Conservation (phyloP, 2,329 filamentous ascomycete genomes). For the Xylariaceae sp. region DNA sequence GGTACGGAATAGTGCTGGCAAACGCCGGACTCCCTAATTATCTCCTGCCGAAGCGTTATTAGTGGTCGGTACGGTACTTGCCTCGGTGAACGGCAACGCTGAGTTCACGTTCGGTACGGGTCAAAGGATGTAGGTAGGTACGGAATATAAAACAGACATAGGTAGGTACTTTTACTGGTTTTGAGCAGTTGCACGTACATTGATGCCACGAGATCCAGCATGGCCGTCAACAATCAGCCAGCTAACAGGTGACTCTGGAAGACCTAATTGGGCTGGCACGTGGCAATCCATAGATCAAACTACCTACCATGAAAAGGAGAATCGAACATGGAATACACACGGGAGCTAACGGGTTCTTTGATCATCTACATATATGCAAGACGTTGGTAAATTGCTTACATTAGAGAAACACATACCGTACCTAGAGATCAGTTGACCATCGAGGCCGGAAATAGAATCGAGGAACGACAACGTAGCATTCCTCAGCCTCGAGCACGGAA, state of each 20-base stretch:
- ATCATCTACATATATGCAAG: too few relatives aligned
- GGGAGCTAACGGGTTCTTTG: too few relatives aligned
- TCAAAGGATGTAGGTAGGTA: too few relatives aligned
- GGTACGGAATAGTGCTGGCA: background rate
- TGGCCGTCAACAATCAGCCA: background rate
- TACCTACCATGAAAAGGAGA: too few relatives aligned
- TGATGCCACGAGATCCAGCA: conserved; percentile 9
- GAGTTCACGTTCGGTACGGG: too few relatives aligned
- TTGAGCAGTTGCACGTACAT: background rate
- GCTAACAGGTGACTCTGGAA: background rate
- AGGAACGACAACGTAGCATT: conserved; percentile 4
- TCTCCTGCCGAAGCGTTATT: background rate
- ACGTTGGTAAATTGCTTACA: too few relatives aligned
- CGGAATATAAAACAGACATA: too few relatives aligned
- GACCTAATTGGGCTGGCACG: background rate
- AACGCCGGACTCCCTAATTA: background rate
- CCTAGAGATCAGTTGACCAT: background rate
- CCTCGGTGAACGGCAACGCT: too few relatives aligned
- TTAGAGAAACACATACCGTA: background rate
- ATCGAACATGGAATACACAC: too few relatives aligned
- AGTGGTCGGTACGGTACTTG: background rate
- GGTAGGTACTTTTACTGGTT: too few relatives aligned
- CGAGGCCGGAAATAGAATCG: background rate
- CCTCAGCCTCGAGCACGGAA: conserved; percentile 9
- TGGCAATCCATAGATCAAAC: too few relatives aligned